phyloP scores from a whole-genome alignment of 1,139 yeast genomes.

The Lodderomyces pseudojiufengensis region DNA sequence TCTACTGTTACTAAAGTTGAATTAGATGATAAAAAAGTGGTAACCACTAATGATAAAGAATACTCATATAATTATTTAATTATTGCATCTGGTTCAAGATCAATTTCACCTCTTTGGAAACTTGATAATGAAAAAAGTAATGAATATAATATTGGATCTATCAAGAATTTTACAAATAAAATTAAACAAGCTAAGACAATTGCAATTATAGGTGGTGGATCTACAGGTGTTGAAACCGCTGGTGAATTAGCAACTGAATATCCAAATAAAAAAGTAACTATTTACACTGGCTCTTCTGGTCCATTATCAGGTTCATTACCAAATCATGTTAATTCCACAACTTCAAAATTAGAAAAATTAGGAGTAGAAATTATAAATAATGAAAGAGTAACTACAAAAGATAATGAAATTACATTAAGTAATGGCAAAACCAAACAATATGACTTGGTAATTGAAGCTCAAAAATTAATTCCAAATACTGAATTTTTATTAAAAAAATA shows the following conservation, averaged over 20 bases:
- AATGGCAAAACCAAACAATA: conserved; percentile 19
- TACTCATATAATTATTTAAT: conserved; percentile 27
- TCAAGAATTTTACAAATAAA: conserved; percentile 15
- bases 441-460: conserved; percentile 28
- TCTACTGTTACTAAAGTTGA: conserved; percentile 24
- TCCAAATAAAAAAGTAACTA: conserved; percentile 19
- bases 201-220: conserved; percentile 39
- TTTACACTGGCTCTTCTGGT: conserved; percentile 25
- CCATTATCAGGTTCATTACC: conserved; percentile 21
- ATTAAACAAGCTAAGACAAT: conserved; percentile 22
- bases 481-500: conserved; percentile 17
- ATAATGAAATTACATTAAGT: conserved; percentile 8
- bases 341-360: conserved; percentile 18
- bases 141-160: conserved; percentile 14
- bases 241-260: conserved; percentile 30
- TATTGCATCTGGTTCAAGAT: conserved; percentile 31
- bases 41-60: conserved; percentile 11
- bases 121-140: conserved; percentile 17
- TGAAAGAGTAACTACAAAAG: conserved; percentile 10
- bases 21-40: conserved; percentile 15
- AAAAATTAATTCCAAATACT: conserved; percentile 23
- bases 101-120: conserved; percentile 24
- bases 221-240: conserved; percentile 39
- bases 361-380: conserved; percentile 27
- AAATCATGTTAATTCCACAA: conserved; percentile 16